Conservation (phyloP, 441 rosid species). For the Pelargonium fulgidum region DNA sequence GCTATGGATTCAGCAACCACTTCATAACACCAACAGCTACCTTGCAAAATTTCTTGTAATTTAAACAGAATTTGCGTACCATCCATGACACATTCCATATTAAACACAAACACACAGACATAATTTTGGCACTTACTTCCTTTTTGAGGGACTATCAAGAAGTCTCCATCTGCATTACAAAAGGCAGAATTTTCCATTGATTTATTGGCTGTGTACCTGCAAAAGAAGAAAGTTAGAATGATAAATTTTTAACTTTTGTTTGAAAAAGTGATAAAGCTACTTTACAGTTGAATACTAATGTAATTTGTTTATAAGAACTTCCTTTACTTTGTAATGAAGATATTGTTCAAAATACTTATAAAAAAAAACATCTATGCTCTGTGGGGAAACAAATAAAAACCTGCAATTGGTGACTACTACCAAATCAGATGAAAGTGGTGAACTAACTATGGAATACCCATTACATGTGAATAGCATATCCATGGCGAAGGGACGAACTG, state of each 20-base stretch:
- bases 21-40: too few species aligned
- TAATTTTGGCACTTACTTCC: conserved; percentile 58
- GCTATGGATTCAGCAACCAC: too few species aligned
- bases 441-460: conserved; percentile 20
- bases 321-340: too few species aligned
- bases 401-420: neutral
- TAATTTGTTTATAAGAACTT: too few species aligned
- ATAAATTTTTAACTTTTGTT: neutral
- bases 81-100: neutral
- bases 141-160: conserved; percentile 78
- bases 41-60: too few species aligned
- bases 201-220: conserved; percentile 72
- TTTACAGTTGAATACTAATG: neutral
- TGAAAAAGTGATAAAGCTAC: neutral
- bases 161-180: conserved; percentile 97
- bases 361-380: neutral
- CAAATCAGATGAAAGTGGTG: conserved; percentile 8
- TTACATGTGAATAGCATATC: conserved; percentile 94
- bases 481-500: conserved; percentile 85
- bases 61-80: too few species aligned
- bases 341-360: too few species aligned
- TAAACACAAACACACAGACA: neutral
- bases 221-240: conserved; percentile 7
- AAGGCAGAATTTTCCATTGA: conserved; percentile 82
- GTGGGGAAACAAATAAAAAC: neutral